Base-by-base conservation (phyloP, 2,329 filamentous ascomycete species). In the Fusarium dlaminii region DNA sequence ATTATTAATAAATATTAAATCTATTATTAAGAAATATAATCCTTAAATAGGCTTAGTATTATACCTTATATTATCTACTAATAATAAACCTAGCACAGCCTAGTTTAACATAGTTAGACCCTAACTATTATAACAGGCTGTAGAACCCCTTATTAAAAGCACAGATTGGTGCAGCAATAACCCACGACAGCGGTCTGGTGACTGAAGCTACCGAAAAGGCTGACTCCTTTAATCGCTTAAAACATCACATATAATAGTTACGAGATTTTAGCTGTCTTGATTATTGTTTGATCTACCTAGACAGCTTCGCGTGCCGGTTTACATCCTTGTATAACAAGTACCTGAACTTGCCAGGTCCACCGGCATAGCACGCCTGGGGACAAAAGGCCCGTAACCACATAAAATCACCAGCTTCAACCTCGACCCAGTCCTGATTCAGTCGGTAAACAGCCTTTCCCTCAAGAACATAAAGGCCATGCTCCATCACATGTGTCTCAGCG, bases 371-470 rank as follows among this genome's bases (percentile, higher is more conserved):
- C 8, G 68, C 68, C n/a, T 71, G 68, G 3, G 68, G 67, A 34
- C 68, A 71, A 24, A 71, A 71, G 3, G 67, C 68, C 18, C 68
- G 68, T 30, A 71, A 22, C 66, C 66, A 70, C 68, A 70, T 70
- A 9, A 70, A 70, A 27, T 70, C 68, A 34, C 68, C 68, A 4
- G 66, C 68, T 11, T 70, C 68, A 24, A 70, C 68, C 46, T 70
- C 68, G 3, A 66, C 68, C 66, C 66, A 71, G 7, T 71, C 68
- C 51, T 71, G 68, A 14, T 72, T 71, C 1, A 71, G 56, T 12
- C 68, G 40, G 15, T 71, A 72, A 3, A 72, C 69, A 5, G 69
- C 69, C 37, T 72, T 72, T 13, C 69, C 69, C 9, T 72, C 68
- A 2, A 72, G 42, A 6, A 72, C 69, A 11, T 72, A 72, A 18